Evolutionary conservation across 352 stramenopile species (phyloP), one percentile per base, ranked within the genome.

Genomic region (Phytopythium montanum): DNA sequence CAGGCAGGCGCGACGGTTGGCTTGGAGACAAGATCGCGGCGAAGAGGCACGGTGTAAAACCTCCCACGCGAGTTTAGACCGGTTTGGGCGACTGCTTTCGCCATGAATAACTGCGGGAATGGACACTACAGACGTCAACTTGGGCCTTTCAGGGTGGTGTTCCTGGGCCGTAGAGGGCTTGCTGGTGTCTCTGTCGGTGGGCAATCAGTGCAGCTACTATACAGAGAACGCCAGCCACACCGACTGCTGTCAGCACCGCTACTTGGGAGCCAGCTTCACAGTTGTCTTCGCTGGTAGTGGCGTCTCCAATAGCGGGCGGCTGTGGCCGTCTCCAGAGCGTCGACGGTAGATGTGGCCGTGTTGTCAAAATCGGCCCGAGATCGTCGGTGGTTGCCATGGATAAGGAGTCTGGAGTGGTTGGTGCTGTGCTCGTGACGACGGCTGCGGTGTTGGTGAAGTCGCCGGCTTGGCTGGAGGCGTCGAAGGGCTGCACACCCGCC

Each of bases 361-460:
- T 61, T 70, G 5, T 64, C 26, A 54, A 71, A 68, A 28, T 65
- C 25, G 55, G 25, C 51, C 61, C 53, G 19, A 16, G 56, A 21
- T 28, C 41, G 10, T 10, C 3, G 7, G 6, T 28, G 8, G 7
- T 26, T 5, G 41, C n/a, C 18, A 12, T 46, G 5, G 39, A n/a
- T n/a, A n/a, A 14, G 18, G 39, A 13, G 19, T 1, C 18, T 46
- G 18, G 23, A 26, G 39, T 25, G 29, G 57, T 64, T 16, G 18
- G 5, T 28, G n/a, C 23, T 14, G 41, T 25, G 38, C 57, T 64
- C 18, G 12, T 29, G 1, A 16, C 33, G 1, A 16, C 33, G 23
- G 6, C 9, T 31, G 36, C 25, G 18, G 59, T 41, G 31, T 69
- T 65, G 39, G 65, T 56, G 36, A 69, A 69, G 1, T 48, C 50